Evolutionary conservation across 1,139 yeast genomes (phyloP), one percentile per base, ranked within the genome.

Genomic region (Sugiyamaella sp.): DNA sequence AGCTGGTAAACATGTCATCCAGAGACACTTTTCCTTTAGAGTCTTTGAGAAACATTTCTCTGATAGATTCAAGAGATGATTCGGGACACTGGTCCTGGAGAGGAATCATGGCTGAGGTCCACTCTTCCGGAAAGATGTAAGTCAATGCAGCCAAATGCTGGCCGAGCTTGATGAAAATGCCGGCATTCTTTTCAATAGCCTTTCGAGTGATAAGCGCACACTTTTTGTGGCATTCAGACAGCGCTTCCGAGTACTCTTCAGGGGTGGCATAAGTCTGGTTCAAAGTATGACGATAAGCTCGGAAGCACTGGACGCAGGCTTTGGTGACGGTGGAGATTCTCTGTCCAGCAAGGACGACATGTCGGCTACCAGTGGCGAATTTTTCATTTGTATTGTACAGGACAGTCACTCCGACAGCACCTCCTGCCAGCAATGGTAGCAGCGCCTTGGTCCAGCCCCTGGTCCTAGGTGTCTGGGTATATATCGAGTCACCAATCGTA

Each of bases 81-180:
- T 79, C 76, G 0, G 99, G 99, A 67, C 99, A 93, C 66, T 81
- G 80, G 65, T 91, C 96, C 66, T 93, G 98, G 51, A 95, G 73
- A 0, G 97, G 97, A 38, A 85, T 78, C 97, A 93, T 93, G 0
- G 98, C 86, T 17, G 82, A 81, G 0, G 98, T 91, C 99, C 99
- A 93, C 71, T 95, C 97, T 10, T 74, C 77, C 0, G 99, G 99
- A 55, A 93, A 75, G 33, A 93, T 74, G 70, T 93, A 95, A 0
- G 97, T 89, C 78, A 93, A 78, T 0, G 98, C 98, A 32, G 93
- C 81, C 17, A 93, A 76, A 69, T 93, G 99, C 68, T 93, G 99
- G 5, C 99, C 99, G 45, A 93, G 74, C 68, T 95, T 95, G 69
- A 93, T 93, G 70, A 86, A 93, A 5, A 93, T 80, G 2, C 99